Conservation (phyloP, 2,329 filamentous ascomycete species). For the Colletotrichum theobromicola region DNA sequence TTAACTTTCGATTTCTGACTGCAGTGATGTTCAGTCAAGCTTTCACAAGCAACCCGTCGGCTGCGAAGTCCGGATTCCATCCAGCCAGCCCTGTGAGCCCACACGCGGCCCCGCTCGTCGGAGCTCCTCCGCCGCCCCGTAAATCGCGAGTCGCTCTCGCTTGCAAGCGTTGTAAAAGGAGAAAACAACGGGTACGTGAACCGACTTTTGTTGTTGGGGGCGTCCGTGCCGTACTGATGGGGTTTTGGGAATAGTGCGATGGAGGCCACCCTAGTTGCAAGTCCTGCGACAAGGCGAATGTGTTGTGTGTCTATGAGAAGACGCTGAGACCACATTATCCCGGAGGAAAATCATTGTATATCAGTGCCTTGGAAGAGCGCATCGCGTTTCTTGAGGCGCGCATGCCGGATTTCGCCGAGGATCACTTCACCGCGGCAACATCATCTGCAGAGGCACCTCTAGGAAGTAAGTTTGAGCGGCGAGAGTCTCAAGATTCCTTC, state of each 20-base stretch:
- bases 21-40: neutral
- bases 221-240: neutral
- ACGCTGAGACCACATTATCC: conserved; percentile 30
- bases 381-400: conserved; percentile 32
- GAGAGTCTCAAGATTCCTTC: conserved; percentile 8
- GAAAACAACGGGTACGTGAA: conserved; percentile 27
- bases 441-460: neutral
- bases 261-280: conserved; percentile 28
- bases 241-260: conserved; percentile 23
- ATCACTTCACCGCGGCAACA: conserved; percentile 24
- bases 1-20: neutral
- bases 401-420: conserved; percentile 28
- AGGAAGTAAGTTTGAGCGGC: neutral
- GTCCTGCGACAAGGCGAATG: conserved; percentile 26
- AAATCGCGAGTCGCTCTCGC: conserved; percentile 28
- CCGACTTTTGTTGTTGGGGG: neutral
- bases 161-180: conserved; percentile 29
- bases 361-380: conserved; percentile 30
- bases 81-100: conserved; percentile 17
- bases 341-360: conserved; percentile 31
- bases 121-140: conserved; percentile 2
- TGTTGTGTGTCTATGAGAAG: conserved; percentile 28
- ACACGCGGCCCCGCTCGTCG: neutral
- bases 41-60: neutral
- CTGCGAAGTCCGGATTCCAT: neutral